These are phyloP conservation scores for Fusarium goolgardi DNA, from an alignment of 2,329 filamentous ascomycete species.

Conservation along the genomic window DNA sequence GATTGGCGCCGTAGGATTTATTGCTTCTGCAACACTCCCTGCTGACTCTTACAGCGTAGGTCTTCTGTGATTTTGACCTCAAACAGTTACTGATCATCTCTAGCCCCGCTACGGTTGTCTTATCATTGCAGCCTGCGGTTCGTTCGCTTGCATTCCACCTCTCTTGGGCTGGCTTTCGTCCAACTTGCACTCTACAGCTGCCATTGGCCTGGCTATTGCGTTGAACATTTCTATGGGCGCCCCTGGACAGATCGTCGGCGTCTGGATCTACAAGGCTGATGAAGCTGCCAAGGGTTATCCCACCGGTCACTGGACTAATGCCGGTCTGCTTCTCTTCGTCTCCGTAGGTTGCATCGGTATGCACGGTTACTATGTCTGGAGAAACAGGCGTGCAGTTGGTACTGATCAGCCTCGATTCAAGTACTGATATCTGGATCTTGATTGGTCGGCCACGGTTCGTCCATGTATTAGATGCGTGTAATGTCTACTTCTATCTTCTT, in stretches of 20 bases:
- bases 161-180: conserved; percentile 73
- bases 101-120: conserved; percentile 71
- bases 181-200: conserved; percentile 72
- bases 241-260: conserved; percentile 75
- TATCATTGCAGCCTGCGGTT: conserved; percentile 71
- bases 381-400: conserved; percentile 49
- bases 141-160: conserved; percentile 74
- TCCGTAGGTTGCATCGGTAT: conserved; percentile 64
- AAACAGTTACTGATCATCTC: not conserved
- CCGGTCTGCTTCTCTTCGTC: conserved; percentile 68
- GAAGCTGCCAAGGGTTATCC: conserved; percentile 71
- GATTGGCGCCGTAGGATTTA: conserved; percentile 62
- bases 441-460: not conserved
- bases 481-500: not conserved
- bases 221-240: conserved; percentile 73
- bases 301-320: conserved; percentile 75
- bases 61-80: fast-evolving
- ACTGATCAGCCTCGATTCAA: conserved; percentile 35
- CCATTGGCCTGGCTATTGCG: conserved; percentile 73
- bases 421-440: conserved; percentile 9
- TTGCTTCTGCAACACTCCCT: conserved; percentile 71
- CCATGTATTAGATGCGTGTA: no score
- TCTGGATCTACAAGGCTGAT: conserved; percentile 76
- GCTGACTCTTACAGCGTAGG: conserved; percentile 60
- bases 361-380: conserved; percentile 64